These are phyloP conservation scores for Escovopsis sp. DNA, from an alignment of 2,329 filamentous ascomycete genomes.

Conservation along the genomic window DNA sequence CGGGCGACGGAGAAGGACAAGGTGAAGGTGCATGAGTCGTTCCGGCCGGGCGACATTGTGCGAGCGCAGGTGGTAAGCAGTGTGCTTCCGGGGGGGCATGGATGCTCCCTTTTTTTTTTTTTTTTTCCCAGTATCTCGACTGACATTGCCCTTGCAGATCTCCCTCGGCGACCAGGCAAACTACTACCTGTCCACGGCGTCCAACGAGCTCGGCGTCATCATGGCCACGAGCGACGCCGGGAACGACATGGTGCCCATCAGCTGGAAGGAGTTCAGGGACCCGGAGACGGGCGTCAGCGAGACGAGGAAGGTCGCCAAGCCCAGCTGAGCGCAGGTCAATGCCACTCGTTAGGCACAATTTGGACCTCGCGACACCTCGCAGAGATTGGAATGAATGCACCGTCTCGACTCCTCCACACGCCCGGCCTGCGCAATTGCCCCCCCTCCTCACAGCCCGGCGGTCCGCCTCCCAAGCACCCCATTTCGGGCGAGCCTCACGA, in stretches of 20 bases:
- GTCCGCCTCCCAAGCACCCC: too few relatives aligned
- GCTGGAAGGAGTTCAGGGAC: conserved; percentile 91
- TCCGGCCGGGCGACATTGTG: conserved; percentile 85
- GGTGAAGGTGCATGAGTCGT: conserved; percentile 79
- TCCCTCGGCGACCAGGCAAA: conserved; percentile 85
- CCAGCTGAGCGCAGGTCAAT: too few relatives aligned
- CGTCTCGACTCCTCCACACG: too few relatives aligned
- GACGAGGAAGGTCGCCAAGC: conserved; percentile 84
- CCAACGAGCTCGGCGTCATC: conserved; percentile 84
- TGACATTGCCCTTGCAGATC: conserved; percentile 35
- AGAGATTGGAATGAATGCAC: too few relatives aligned
- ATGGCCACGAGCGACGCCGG: conserved; percentile 81
- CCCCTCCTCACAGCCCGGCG: too few relatives aligned
- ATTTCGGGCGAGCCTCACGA: too few relatives aligned
- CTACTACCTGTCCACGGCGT: conserved; percentile 87
- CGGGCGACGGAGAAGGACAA: conserved; percentile 92
- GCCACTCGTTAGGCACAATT: too few relatives aligned
- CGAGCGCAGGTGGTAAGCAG: conserved; percentile 60
- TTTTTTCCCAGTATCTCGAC: too few relatives aligned
- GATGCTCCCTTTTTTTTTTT: too few relatives aligned
- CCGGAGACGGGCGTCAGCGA: conserved; percentile 62
- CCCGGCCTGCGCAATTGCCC: too few relatives aligned
- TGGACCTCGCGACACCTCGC: too few relatives aligned
- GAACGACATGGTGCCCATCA: conserved; percentile 82
- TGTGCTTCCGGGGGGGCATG: background rate